phyloP scores from a whole-genome alignment of 1,284 basidiomycete genomes.

The Acaromyces ingoldii region DNA sequence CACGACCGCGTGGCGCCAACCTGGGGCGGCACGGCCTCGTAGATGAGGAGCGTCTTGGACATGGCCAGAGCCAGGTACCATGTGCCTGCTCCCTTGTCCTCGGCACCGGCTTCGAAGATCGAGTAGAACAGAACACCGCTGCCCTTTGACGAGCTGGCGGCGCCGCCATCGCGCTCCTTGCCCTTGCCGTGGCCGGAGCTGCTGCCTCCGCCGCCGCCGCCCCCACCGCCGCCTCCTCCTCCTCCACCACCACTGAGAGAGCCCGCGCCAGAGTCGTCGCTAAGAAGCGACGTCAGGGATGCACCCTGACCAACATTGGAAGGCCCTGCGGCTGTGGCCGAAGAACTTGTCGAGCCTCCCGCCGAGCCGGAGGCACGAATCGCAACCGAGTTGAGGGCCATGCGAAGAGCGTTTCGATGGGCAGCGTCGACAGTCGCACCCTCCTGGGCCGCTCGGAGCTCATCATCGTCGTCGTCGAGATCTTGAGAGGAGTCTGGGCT shows the following conservation, averaged over 20 bases:
- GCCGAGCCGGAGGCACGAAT: constrained; percentile 8
- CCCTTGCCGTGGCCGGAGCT: constrained; percentile 14
- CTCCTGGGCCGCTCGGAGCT: background rate
- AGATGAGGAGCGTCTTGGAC: constrained; percentile 27
- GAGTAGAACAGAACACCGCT: constrained; percentile 34
- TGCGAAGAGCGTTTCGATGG: background rate
- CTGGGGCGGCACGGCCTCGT: constrained; percentile 26
- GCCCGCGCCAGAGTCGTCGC: constrained; percentile 14
- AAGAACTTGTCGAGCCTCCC: constrained; percentile 1
- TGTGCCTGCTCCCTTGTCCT: constrained; percentile 30
- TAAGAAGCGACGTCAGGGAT: constrained; percentile 24
- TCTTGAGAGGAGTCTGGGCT: background rate
- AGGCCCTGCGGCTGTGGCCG: background rate
- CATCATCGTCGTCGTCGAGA: background rate
- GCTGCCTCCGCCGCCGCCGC: too few species aligned
- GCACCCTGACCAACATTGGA: constrained; percentile 7
- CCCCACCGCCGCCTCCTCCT: too few species aligned
- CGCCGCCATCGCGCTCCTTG: constrained; percentile 15
- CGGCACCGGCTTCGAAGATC: constrained; percentile 25
- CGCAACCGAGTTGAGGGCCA: constrained; percentile 26
- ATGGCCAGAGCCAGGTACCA: constrained; percentile 37
- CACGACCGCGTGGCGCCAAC: constrained; percentile 21
- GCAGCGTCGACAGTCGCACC: background rate
- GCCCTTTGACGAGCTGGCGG: constrained; percentile 8
- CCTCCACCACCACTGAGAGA: constrained; percentile 12